Percentiles rank a stretch among this genome's conserved stretches.
These are phyloP conservation scores for Cornus suecica DNA, from an alignment of 148 eudicot genomes.

Conservation along the genomic window DNA sequence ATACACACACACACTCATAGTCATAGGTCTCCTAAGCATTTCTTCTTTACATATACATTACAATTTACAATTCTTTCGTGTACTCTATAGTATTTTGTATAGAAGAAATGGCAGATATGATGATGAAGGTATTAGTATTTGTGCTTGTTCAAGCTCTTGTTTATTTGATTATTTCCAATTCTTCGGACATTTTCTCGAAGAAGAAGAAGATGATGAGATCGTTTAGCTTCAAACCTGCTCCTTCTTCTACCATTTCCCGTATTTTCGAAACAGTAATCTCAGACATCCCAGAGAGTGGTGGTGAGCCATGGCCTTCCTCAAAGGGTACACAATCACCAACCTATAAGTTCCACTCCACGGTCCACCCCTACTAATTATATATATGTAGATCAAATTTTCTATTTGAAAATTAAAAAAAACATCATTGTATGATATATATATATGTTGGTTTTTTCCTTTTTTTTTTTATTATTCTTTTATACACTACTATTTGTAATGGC, in stretches of 20 bases:
- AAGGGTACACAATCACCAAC: neutral
- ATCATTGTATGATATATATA: too few relatives aligned
- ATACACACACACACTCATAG: too few relatives aligned
- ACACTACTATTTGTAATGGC: too few relatives aligned
- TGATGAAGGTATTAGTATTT: slow-evolving; percentile 39
- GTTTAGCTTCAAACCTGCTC: slow-evolving; percentile 38
- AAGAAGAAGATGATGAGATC: slow-evolving; percentile 30
- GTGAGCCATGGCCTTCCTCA: neutral
- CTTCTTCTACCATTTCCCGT: slow-evolving; percentile 29
- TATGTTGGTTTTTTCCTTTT: too few relatives aligned
- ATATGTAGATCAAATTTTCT: too few relatives aligned
- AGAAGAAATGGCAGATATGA: slow-evolving; percentile 1
- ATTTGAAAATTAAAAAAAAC: too few relatives aligned
- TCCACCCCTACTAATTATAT: too few relatives aligned
- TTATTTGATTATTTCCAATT: slow-evolving; percentile 50
- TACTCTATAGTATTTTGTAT: too few relatives aligned
- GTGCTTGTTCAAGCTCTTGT: slow-evolving; percentile 53
- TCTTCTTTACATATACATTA: too few relatives aligned
- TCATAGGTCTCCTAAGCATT: too few relatives aligned
- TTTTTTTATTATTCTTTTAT: too few relatives aligned
- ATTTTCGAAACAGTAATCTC: slow-evolving; percentile 35
- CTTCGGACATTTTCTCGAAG: slow-evolving; percentile 48
- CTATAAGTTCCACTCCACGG: neutral
- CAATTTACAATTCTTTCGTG: too few relatives aligned
- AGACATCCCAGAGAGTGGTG: slow-evolving; percentile 28